These are phyloP conservation scores for Xylariaceae sp. DNA, from an alignment of 2,329 filamentous ascomycete genomes.

Conservation along the genomic window DNA sequence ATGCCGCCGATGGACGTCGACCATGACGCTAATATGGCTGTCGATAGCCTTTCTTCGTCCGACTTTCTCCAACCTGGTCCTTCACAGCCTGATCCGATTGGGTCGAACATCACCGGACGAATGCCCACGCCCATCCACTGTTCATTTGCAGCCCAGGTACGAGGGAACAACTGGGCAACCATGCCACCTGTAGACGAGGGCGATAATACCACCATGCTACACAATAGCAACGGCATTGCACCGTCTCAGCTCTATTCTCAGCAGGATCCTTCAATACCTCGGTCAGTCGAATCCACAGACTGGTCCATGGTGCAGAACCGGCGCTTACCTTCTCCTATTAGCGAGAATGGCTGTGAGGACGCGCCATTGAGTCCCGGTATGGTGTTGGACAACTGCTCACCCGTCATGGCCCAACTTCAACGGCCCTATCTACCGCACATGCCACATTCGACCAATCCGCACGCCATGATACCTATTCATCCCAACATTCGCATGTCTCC, in stretches of 20 bases:
- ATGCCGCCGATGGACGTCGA: conserved; percentile 44
- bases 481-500: conserved; percentile 47
- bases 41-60: conserved; percentile 44
- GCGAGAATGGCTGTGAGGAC: conserved; percentile 59
- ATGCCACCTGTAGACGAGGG: conserved; percentile 40
- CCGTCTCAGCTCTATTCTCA: conserved; percentile 43
- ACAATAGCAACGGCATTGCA: conserved; percentile 23
- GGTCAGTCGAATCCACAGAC: conserved; percentile 54
- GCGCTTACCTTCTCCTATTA: conserved; percentile 66
- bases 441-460: conserved; percentile 45
- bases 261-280: conserved; percentile 55
- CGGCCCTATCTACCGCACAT: conserved; percentile 45
- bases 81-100: conserved; percentile 42
- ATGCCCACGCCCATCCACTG: conserved; percentile 67
- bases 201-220: conserved; percentile 38
- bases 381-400: conserved; percentile 45
- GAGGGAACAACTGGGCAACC: conserved; percentile 57
- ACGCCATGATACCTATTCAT: conserved; percentile 42
- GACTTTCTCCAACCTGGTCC: conserved; percentile 41
- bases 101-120: conserved; percentile 50
- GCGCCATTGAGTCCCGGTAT: conserved; percentile 47
- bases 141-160: conserved; percentile 61
- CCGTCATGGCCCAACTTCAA: conserved; percentile 44
- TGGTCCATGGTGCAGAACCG: conserved; percentile 62
- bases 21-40: conserved; percentile 60